Evolutionary conservation across 768 basidiomycete species (phyloP).

Genomic region (Rhizopogon salebrosus): DNA sequence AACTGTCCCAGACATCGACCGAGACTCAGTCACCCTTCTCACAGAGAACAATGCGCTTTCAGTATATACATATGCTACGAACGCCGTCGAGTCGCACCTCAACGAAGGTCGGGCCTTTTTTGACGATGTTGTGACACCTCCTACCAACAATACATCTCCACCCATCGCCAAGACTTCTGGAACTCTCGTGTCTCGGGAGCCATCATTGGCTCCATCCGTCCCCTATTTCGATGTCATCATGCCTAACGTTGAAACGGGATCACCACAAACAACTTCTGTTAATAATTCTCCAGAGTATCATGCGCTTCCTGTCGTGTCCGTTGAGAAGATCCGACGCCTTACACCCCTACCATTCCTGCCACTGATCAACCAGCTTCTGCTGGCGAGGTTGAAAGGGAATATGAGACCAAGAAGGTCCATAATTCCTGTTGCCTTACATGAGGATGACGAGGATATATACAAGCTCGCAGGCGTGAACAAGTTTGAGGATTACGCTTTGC

Average conservation of each 20-base stretch:
- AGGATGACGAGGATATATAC: conserved; percentile 23
- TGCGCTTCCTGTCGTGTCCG: not conserved
- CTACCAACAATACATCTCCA: not conserved
- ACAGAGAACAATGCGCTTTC: conserved; percentile 1
- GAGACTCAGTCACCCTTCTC: not conserved
- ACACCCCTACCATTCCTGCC: conserved; percentile 26
- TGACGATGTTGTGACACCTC: not conserved
- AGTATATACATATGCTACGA: not conserved
- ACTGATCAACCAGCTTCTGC: conserved; percentile 19
- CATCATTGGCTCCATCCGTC: not conserved
- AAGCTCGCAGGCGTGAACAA: too few relatives aligned
- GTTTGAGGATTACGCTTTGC: conserved; percentile 21
- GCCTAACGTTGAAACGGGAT: not conserved
- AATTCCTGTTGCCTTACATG: conserved; percentile 30
- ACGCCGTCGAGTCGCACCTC: not conserved
- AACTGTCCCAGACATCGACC: conserved; percentile 3
- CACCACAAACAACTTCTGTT: conserved; percentile 1
- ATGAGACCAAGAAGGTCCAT: conserved; percentile 32
- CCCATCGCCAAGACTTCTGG: not conserved
- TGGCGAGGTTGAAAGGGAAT: conserved; percentile 24
- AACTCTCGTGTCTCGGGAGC: not conserved
- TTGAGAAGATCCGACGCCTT: conserved; percentile 4
- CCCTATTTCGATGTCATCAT: not conserved
- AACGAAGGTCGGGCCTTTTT: too few relatives aligned
- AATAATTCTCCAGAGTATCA: conserved; percentile 2